phyloP scores from a whole-genome alignment of 805 yeast genomes.

The Kodamaea leandrae region DNA sequence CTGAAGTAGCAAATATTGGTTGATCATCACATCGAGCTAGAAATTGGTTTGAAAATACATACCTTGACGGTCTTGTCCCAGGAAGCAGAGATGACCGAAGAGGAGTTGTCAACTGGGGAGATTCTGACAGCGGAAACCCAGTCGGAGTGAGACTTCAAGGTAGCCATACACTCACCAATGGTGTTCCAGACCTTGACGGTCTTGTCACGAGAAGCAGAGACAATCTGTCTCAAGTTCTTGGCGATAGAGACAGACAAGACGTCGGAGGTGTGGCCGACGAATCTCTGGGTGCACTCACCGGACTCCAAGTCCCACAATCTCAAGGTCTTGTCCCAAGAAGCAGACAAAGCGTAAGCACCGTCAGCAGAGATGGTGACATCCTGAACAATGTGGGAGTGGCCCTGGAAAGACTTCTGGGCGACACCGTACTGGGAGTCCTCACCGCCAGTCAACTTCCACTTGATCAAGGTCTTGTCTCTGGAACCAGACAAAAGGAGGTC shows the following conservation, averaged over 20 bases:
- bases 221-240: constrained; percentile 94
- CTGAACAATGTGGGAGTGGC: constrained; percentile 99
- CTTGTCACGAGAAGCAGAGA: constrained; percentile 98
- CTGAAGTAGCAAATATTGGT: constrained; percentile 99
- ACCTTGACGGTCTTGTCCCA: constrained; percentile 99
- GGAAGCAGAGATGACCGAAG: constrained; percentile 93
- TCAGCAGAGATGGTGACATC: constrained; percentile 97
- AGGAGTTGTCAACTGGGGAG: constrained; percentile 76
- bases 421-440: constrained; percentile 93
- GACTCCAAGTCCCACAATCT: constrained; percentile 97
- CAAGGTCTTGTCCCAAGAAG: constrained; percentile 99
- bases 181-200: constrained; percentile 99
- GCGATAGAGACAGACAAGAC: constrained; percentile 96
- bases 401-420: constrained; percentile 94
- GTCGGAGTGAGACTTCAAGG: constrained; percentile 94
- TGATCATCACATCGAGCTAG: constrained; percentile 61
- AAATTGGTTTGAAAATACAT: constrained; percentile 55
- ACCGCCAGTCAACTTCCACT: constrained; percentile 95
- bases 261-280: constrained; percentile 97
- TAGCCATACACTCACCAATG: constrained; percentile 93
- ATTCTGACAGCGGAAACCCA: constrained; percentile 99
- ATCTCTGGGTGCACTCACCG: constrained; percentile 92
- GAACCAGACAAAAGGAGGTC: constrained; percentile 97
- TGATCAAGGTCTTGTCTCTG: constrained; percentile 97
- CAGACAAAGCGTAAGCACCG: constrained; percentile 96